Percentiles rank a stretch among this genome's conserved stretches.
These are phyloP conservation scores for Rhizoclosmatium hyalinum DNA, from an alignment of 371 early-diverging fungal species.

Conservation along the genomic window DNA sequence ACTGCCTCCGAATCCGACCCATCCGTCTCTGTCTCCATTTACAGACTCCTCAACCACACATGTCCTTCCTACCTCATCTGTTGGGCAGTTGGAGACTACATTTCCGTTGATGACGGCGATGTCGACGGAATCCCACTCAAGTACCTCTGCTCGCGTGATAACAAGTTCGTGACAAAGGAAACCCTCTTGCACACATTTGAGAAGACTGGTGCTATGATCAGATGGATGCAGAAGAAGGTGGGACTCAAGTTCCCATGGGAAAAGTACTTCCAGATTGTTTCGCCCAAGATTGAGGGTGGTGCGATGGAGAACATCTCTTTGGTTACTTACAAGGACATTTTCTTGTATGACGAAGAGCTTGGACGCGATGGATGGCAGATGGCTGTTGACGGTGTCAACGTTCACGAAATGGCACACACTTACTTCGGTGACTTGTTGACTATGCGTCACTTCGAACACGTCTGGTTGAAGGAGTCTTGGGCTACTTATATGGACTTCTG, in stretches of 20 bases:
- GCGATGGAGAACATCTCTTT: conserved; percentile 71
- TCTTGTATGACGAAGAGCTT: conserved; percentile 47
- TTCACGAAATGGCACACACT: conserved; percentile 72
- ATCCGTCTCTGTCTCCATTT: conserved; percentile 40
- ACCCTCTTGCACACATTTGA: conserved; percentile 50
- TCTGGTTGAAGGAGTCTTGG: conserved; percentile 73
- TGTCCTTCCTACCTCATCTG: conserved; percentile 60
- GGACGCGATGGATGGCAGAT: conserved; percentile 22
- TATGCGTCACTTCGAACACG: conserved; percentile 70
- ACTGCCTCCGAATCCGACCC: conserved; percentile 33
- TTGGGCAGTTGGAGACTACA: conserved; percentile 65
- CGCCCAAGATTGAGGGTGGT: conserved; percentile 41
- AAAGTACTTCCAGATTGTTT: conserved; percentile 56
- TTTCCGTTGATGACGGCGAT: conserved; percentile 51
- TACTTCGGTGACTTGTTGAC: conserved; percentile 68
- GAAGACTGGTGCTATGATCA: conserved; percentile 58
- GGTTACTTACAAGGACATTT: conserved; percentile 47
- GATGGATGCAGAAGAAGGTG: conserved; percentile 60
- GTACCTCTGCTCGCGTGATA: conserved; percentile 23
- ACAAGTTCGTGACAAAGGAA: conserved; percentile 33
- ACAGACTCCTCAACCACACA: conserved; percentile 51
- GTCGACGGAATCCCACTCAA: conserved; percentile 52
- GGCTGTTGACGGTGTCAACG: conserved; percentile 46
- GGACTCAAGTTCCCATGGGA: conserved; percentile 60
- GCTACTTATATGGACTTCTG: conserved; percentile 54